A percentile compares a stretch with the other conserved stretches of the same genome.
phyloP scores from a whole-genome alignment of 257 asterid genomes.

The Apocynum venetum region DNA sequence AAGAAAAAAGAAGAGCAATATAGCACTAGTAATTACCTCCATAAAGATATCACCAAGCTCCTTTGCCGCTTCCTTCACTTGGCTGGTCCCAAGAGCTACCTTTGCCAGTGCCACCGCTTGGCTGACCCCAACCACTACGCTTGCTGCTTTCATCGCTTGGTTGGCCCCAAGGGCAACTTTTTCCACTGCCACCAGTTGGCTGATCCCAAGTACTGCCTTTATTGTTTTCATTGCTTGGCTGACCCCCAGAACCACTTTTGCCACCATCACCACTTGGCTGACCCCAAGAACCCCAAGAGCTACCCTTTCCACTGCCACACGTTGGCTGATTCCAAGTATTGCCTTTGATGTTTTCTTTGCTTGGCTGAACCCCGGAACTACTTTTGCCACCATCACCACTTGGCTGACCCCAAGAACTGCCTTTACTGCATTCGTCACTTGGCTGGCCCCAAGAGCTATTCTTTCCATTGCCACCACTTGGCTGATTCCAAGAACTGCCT shows the following conservation, averaged over 20 bases:
- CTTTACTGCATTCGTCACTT: not conserved
- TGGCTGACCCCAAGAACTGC: conserved; percentile 1
- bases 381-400: not conserved
- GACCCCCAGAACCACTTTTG: not conserved
- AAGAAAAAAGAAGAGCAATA: not conserved
- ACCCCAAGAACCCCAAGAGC: not conserved
- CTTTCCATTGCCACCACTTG: not conserved
- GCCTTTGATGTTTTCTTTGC: not conserved
- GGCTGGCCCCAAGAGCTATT: not conserved
- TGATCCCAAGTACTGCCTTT: not conserved
- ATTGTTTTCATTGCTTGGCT: not conserved
- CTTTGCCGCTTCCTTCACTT: conserved; percentile 40
- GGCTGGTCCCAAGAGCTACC: conserved; percentile 38
- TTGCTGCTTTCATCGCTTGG: not conserved
- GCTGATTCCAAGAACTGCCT: conserved; percentile 18
- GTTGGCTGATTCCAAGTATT: not conserved
- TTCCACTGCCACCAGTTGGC: conserved; percentile 7
- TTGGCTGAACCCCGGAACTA: not conserved
- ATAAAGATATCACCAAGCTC: conserved; percentile 58
- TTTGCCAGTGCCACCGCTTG: conserved; percentile 37
- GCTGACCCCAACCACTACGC: conserved; percentile 36
- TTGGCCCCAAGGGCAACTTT: not conserved
- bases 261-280: not conserved
- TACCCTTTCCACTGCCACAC: not conserved
- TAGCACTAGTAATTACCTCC: conserved; percentile 27